Conservation (phyloP, 352 stramenopile genomes). For the Globisporangium spiculum region DNA sequence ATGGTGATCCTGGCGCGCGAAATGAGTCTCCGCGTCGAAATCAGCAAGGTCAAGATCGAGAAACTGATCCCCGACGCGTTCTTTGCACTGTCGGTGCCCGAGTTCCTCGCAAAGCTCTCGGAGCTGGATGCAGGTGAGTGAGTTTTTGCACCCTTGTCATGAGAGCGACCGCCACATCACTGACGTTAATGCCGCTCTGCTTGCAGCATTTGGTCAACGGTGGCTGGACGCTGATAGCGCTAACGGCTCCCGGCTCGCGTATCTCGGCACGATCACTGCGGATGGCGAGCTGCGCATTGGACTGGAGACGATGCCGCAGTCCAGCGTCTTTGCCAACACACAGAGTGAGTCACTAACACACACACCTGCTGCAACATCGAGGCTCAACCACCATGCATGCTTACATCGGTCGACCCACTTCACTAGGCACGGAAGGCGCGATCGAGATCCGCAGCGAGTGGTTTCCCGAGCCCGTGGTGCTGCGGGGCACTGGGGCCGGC, state of each 20-base stretch:
- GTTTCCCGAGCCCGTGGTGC: constrained; percentile 54
- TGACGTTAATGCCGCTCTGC: neutral
- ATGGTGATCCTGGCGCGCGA: constrained; percentile 64
- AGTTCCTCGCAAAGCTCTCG: constrained; percentile 49
- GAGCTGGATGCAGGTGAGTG: constrained; percentile 33
- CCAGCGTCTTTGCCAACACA: constrained; percentile 36
- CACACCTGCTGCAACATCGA: too few relatives aligned
- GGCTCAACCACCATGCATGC: neutral
- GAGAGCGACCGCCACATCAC: neutral
- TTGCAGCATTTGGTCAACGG: neutral
- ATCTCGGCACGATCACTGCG: constrained; percentile 48
- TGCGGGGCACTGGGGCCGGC: constrained; percentile 63
- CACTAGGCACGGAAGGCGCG: constrained; percentile 52
- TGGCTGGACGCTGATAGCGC: neutral
- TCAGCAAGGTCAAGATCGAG: constrained; percentile 37
- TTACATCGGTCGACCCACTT: neutral
- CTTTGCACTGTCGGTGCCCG: constrained; percentile 34
- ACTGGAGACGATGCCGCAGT: constrained; percentile 23
- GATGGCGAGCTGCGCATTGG: constrained; percentile 40
- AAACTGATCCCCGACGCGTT: constrained; percentile 43
- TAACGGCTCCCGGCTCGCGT: constrained; percentile 37
- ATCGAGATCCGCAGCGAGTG: constrained; percentile 54
- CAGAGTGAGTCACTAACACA: constrained; percentile 17
- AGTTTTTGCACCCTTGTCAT: neutral
- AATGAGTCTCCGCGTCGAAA: constrained; percentile 34